Base-by-base conservation (phyloP, 2,329 filamentous ascomycete species). In the Hymenoscyphus occultus region DNA sequence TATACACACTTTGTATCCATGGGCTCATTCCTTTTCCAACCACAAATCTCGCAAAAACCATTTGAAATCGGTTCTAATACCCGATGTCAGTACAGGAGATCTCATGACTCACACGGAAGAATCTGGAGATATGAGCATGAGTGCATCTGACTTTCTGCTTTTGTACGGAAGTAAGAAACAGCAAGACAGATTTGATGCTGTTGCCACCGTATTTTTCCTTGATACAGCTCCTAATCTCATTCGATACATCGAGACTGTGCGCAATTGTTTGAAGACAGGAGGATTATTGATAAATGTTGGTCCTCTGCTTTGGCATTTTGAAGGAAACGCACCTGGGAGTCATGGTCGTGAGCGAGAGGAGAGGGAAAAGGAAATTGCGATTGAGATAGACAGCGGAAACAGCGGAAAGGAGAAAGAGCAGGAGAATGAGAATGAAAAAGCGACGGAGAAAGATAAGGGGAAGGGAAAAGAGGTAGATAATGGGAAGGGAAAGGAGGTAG, bases 161-260 rank as follows among this genome's bases (percentile, higher is more conserved):
- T 78, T 93, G 0, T 99, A 99, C 76, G 84, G 83, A 32, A 82
- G 88, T 65, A 80, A 84, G 0, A 83, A 84, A 0, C 85, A 91
- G 71, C 77, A 79, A 9, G 83, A 82, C 0, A 73, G 77, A 0
- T 98, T 93, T 76, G 89, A 97, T 73, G 93, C 90, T 0, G 92
- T 98, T 1, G 88, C 91, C 0, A 92, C 90, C 2, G 91, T 97
- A 12, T 99, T 98, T 80, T 99, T 99, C 80, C 89, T 99, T 65
- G 96, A 99, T 76, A 99, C 95, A 1, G 95, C 95, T 2, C 93
- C 94, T 1, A 98, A 99, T 75, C 76, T 97, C 39, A 90, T 98
- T 62, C 86, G 90, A 1, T 99, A 99, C 75, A 86, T 99, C 40
- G 88, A 96, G 74, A 89, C 93, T 1, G 91, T 98, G 63, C 81